phyloP scores from a whole-genome alignment of 2,329 filamentous ascomycete species.

The Colletotrichum simmondsii region DNA sequence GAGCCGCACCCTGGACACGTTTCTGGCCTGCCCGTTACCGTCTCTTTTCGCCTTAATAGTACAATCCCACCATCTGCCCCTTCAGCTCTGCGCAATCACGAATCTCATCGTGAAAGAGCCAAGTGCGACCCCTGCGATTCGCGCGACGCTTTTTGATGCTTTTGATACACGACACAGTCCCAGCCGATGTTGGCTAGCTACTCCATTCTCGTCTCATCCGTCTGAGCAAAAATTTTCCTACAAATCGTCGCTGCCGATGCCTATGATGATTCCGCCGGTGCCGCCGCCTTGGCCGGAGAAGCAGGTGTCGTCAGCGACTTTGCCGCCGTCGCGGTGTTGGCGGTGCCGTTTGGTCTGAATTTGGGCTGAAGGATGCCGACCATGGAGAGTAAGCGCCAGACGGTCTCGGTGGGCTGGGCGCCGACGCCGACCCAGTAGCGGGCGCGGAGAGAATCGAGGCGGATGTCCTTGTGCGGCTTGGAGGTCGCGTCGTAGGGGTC shows the following conservation, averaged over 20 bases:
- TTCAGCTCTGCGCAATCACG: neutral
- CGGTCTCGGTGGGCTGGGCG: constrained; percentile 90
- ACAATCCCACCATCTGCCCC: neutral
- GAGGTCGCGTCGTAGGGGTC: constrained; percentile 71
- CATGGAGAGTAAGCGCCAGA: constrained; percentile 88
- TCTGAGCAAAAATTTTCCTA: too few species aligned
- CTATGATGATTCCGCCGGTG: neutral
- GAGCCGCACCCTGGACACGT: neutral
- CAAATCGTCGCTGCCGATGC: neutral
- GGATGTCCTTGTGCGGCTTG: constrained; percentile 88
- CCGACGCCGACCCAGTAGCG: constrained; percentile 98
- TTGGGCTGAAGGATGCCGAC: constrained; percentile 58
- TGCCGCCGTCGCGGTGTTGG: constrained; percentile 27
- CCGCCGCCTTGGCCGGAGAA: neutral
- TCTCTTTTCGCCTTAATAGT: neutral
- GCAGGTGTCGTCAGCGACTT: constrained; percentile 23
- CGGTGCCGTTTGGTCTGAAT: constrained; percentile 38
- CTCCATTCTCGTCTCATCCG: neutral
- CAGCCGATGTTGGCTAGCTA: neutral
- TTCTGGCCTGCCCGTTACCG: neutral
- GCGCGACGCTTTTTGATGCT: neutral
- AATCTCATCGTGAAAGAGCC: neutral
- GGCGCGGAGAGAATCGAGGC: constrained; percentile 82
- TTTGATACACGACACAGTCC: neutral
- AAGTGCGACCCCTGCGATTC: neutral